Conservation (phyloP, 352 stramenopile species). For the Phytophthora europaea region DNA sequence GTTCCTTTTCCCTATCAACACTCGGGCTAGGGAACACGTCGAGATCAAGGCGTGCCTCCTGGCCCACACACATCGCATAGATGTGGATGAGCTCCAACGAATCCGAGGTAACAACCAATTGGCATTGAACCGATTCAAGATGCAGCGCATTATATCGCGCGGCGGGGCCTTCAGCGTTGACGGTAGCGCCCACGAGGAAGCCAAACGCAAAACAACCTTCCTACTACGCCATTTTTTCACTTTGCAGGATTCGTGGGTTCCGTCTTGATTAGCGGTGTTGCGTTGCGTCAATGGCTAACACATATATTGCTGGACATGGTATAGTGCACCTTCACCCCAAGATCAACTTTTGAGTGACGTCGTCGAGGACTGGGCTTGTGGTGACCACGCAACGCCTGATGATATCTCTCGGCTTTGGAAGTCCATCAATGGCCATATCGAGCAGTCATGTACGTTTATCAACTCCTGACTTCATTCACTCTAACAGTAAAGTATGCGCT, state of each 20-base stretch:
- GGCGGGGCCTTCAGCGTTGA: slow-evolving; percentile 50
- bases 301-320: background rate
- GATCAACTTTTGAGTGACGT: slow-evolving; percentile 67
- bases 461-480: background rate
- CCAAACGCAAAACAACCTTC: slow-evolving; percentile 75
- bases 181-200: slow-evolving; percentile 52
- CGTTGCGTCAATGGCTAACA: slow-evolving; percentile 3
- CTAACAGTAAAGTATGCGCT: slow-evolving; percentile 2
- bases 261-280: background rate
- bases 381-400: slow-evolving; percentile 43
- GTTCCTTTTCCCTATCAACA: slow-evolving; percentile 30
- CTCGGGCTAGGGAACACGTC: slow-evolving; percentile 57
- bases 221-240: slow-evolving; percentile 80
- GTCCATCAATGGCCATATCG: slow-evolving; percentile 72
- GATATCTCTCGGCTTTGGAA: slow-evolving; percentile 72
- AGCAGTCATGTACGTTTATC: slow-evolving; percentile 65
- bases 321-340: slow-evolving; percentile 29
- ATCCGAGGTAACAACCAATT: slow-evolving; percentile 48
- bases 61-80: slow-evolving; percentile 67
- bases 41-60: slow-evolving; percentile 81
- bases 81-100: slow-evolving; percentile 67
- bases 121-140: slow-evolving; percentile 45
- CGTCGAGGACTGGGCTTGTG: slow-evolving; percentile 70
- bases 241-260: slow-evolving; percentile 41
- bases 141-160: slow-evolving; percentile 56